Base-by-base conservation (phyloP, 371 early-diverging fungal genomes). In the Rozella allomycis region DNA sequence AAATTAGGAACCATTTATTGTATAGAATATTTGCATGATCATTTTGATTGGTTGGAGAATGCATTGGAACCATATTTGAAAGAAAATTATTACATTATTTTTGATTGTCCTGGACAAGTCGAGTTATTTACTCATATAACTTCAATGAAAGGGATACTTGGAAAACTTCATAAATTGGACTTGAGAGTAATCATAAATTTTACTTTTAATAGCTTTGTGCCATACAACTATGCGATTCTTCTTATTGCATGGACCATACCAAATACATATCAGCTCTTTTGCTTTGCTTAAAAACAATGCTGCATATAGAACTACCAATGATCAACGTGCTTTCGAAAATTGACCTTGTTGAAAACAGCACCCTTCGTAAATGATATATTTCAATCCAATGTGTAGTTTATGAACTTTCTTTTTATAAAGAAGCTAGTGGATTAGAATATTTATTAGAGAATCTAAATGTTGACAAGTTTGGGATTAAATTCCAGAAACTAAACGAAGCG, bases 31-130 rank as follows among this genome's bases (percentile, higher is more conserved):
- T 50, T 64, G 14, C 56, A 55, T 26, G 51, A 58, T 30, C 61
- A 63, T 36, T 34, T 63, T 32, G 64, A 55, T 34, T 62, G 60
- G 51, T 39, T 61, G 18, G 30, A 52, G 22, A 17, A 21, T 48
- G 21, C 39, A 55, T 36, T 55, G 52, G 47, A 20, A 0, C n/a
- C n/a, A n/a, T 26, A 8, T 23, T 13, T 10, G 5, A 7, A 13
- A 10, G 20, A 41, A 54, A 86, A 78, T 25, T 67, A 72, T 27
- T 97, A 87, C 52, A 57, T 90, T 26, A 47, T 98, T 2, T 85
- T 97, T 57, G 99, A 98, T 50, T 91, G 79, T 34, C 99, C 99
- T 3, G 99, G 99, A 0, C 99, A 98, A 53, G 88, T 97, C 6
- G 99, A 98, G 51, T 70, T 97, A 23, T 97, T 78, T 49, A 87